A percentile compares a stretch with the other conserved stretches of the same genome.
These are phyloP conservation scores for Omphalea diandra DNA, from an alignment of 441 rosid genomes.

Conservation along the genomic window DNA sequence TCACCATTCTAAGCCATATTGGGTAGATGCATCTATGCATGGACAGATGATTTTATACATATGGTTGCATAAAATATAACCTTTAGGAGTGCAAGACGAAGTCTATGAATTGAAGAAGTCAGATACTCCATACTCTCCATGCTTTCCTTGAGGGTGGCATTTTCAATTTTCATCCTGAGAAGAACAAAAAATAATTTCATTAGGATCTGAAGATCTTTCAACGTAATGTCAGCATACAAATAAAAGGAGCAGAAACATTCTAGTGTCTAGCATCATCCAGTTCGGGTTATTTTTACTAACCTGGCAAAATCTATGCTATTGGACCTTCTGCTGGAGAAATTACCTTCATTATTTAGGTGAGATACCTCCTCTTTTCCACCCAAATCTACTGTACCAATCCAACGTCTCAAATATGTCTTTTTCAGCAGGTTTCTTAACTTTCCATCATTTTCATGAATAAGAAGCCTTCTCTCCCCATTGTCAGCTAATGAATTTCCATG, in stretches of 20 bases:
- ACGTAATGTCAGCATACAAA: neutral
- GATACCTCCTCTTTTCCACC: conserved; percentile 53
- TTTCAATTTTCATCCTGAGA: conserved; percentile 84
- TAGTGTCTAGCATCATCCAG: neutral
- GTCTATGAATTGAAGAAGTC: conserved; percentile 76
- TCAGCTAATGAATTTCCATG: conserved; percentile 38
- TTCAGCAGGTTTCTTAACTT: conserved; percentile 73
- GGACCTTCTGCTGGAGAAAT: conserved; percentile 31
- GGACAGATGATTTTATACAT: too few relatives aligned
- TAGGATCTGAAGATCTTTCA: neutral
- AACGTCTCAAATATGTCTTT: conserved; percentile 76
- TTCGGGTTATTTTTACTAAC: conserved; percentile 38
- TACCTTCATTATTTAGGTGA: conserved; percentile 40
- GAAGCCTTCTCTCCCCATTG: conserved; percentile 33
- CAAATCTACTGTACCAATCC: conserved; percentile 55
- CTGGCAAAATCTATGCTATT: conserved; percentile 67
- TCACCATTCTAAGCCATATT: neutral
- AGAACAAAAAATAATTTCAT: conserved; percentile 17
- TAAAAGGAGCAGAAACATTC: neutral
- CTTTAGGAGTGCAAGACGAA: conserved; percentile 74
- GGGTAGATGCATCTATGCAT: too few relatives aligned
- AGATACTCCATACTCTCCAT: conserved; percentile 80
- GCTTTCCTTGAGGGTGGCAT: conserved; percentile 84
- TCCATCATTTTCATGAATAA: conserved; percentile 58
- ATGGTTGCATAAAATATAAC: conserved; percentile 29